phyloP scores from a whole-genome alignment of 768 basidiomycete genomes.

The Hypholoma fasciculare region DNA sequence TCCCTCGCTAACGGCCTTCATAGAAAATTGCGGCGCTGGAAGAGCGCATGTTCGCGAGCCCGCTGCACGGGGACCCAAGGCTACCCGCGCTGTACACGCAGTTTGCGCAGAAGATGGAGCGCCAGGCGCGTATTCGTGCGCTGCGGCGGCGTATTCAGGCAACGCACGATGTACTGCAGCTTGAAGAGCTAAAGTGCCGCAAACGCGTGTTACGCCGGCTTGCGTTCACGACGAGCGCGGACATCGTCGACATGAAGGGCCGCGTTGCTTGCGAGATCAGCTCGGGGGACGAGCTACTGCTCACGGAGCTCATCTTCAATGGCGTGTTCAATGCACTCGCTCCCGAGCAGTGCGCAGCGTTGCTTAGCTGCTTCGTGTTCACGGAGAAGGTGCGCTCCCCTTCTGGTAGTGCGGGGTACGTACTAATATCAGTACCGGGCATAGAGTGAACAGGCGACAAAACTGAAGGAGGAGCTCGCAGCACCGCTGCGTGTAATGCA shows the following conservation, averaged over 20 bases:
- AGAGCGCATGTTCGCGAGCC: constrained; percentile 76
- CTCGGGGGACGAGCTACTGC: constrained; percentile 91
- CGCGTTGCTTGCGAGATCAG: constrained; percentile 98
- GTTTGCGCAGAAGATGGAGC: constrained; percentile 75
- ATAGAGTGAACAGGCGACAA: constrained; percentile 83
- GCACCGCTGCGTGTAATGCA: constrained; percentile 93
- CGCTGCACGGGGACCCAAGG: constrained; percentile 75
- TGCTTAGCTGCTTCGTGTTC: constrained; percentile 98
- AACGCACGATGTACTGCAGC: constrained; percentile 89
- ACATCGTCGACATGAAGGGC: constrained; percentile 98
- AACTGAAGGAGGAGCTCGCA: constrained; percentile 91
- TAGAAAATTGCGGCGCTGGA: constrained; percentile 95
- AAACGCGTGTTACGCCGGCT: constrained; percentile 92
- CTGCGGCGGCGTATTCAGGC: constrained; percentile 86
- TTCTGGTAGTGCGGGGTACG: too few species aligned
- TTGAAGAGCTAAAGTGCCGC: constrained; percentile 94
- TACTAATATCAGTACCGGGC: too few species aligned
- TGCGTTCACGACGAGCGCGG: constrained; percentile 84
- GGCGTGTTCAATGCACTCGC: constrained; percentile 89
- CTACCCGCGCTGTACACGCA: constrained; percentile 80
- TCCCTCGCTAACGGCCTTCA: not conserved
- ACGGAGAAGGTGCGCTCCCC: constrained; percentile 75
- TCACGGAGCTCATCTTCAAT: constrained; percentile 97
- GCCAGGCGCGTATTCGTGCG: constrained; percentile 66
- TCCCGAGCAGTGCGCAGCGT: constrained; percentile 90